Conservation (phyloP, 2,329 filamentous ascomycete species). For the Microdochium paspali region DNA sequence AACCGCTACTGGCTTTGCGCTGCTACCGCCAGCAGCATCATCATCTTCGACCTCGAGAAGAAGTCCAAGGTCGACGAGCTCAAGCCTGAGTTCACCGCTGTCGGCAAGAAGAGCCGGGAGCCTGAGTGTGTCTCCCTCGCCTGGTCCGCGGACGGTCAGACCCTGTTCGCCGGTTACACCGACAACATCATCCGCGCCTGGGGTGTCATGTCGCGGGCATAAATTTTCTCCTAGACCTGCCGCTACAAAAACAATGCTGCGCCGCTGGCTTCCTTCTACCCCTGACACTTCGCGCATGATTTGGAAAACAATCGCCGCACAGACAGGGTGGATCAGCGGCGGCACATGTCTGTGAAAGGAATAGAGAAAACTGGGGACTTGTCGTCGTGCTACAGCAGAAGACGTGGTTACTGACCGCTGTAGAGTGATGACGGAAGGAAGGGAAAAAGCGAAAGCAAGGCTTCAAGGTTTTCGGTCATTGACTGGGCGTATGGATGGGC, state of each 20-base stretch:
- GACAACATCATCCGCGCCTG: slow-evolving; percentile 98
- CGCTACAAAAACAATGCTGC: too few relatives aligned
- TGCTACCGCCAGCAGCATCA: slow-evolving; percentile 93
- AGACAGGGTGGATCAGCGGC: background rate
- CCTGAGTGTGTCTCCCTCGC: slow-evolving; percentile 96
- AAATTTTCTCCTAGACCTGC: slow-evolving; percentile 20
- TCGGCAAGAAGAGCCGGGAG: slow-evolving; percentile 98
- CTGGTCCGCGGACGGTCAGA: slow-evolving; percentile 98
- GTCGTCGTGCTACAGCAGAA: slow-evolving; percentile 4
- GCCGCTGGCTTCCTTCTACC: too few relatives aligned
- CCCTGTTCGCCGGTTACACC: slow-evolving; percentile 98
- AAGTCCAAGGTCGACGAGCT: slow-evolving; percentile 99
- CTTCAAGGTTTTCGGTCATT: slow-evolving; percentile 16
- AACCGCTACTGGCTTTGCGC: slow-evolving; percentile 99
- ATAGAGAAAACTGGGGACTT: slow-evolving; percentile 7
- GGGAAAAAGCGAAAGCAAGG: slow-evolving; percentile 4
- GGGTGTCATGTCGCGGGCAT: slow-evolving; percentile 94
- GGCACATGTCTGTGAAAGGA: background rate
- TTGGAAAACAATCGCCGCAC: background rate
- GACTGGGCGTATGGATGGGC: slow-evolving; percentile 23
- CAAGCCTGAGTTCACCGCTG: slow-evolving; percentile 93
- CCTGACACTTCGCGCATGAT: too few relatives aligned
- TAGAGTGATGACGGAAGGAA: too few relatives aligned
- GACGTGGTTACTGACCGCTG: too few relatives aligned
- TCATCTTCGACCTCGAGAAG: slow-evolving; percentile 99